Conservation (phyloP, 495 filamentous ascomycete genomes). For the Saxispiralis lemnorum region DNA sequence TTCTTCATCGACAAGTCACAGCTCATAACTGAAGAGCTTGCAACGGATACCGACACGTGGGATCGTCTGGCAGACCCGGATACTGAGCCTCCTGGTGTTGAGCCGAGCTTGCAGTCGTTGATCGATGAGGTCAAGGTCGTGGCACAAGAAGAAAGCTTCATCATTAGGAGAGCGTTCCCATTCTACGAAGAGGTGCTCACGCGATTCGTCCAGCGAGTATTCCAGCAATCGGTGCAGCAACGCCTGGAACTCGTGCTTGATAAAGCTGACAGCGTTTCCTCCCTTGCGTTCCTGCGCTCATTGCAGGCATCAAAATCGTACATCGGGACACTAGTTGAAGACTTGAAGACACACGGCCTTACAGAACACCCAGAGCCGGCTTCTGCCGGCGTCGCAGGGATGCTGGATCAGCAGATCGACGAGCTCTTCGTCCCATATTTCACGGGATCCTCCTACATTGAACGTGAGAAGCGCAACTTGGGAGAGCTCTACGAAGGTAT, state of each 20-base stretch:
- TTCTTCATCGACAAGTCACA: conserved; percentile 94
- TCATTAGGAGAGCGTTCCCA: conserved; percentile 88
- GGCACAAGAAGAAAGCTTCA: conserved; percentile 90
- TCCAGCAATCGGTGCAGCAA: conserved; percentile 95
- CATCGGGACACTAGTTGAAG: conserved; percentile 70
- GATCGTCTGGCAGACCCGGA: conserved; percentile 88
- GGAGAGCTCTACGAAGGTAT: conserved; percentile 87
- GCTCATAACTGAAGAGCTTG: conserved; percentile 78
- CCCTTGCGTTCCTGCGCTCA: conserved; percentile 77
- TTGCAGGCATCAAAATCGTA: conserved; percentile 77
- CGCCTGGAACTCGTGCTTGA: conserved; percentile 89
- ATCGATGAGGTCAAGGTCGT: conserved; percentile 86
- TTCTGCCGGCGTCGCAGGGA: conserved; percentile 65
- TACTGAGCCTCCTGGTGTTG: conserved; percentile 72
- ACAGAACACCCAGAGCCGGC: conserved; percentile 88
- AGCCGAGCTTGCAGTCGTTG: conserved; percentile 78
- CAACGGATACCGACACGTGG: conserved; percentile 57
- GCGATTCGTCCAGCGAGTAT: conserved; percentile 84
- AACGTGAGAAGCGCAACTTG: conserved; percentile 73
- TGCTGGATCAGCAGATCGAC: conserved; percentile 88
- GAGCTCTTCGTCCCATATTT: conserved; percentile 95
- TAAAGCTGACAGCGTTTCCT: conserved; percentile 77
- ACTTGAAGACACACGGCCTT: conserved; percentile 82
- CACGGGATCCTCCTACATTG: conserved; percentile 83
- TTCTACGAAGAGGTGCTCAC: conserved; percentile 86